Conservation (phyloP, 306 rosid genomes). For the Prosopis cineraria region DNA sequence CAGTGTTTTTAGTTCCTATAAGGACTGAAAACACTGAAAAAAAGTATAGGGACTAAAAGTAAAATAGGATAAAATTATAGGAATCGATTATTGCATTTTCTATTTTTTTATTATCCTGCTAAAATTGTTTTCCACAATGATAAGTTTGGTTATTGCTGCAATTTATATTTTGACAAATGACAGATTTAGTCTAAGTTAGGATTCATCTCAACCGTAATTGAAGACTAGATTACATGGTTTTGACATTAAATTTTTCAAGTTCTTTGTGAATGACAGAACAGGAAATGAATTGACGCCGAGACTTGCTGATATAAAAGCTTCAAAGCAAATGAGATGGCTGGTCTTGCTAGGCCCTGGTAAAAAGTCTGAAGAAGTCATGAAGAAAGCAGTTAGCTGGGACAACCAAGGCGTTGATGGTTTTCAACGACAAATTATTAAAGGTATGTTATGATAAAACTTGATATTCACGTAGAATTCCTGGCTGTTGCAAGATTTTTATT, state of each 20-base stretch:
- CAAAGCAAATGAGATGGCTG: slow-evolving; percentile 47
- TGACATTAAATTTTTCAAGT: background rate
- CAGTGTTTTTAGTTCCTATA: too few relatives aligned
- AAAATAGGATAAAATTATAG: too few relatives aligned
- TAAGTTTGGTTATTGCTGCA: background rate
- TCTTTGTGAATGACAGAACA: slow-evolving; percentile 31
- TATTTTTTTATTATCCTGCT: too few relatives aligned
- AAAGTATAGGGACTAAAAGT: too few relatives aligned
- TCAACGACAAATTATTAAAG: slow-evolving; percentile 47
- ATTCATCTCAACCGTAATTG: background rate
- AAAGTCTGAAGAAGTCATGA: slow-evolving; percentile 44
- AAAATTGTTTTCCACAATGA: too few relatives aligned
- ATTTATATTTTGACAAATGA: background rate
- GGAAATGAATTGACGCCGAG: slow-evolving; percentile 42
- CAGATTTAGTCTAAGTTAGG: background rate
- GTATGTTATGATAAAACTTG: slow-evolving; percentile 14
- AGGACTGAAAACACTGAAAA: too few relatives aligned
- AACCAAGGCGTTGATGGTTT: slow-evolving; percentile 44
- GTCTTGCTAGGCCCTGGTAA: slow-evolving; percentile 47
- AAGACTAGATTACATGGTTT: background rate
- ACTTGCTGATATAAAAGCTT: slow-evolving; percentile 36
- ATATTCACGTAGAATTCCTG: background rate
- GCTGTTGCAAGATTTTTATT: background rate
- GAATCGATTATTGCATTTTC: too few relatives aligned
- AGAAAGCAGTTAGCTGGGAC: slow-evolving; percentile 38